Evolutionary conservation across 495 filamentous ascomycete species (phyloP), one percentile per base, ranked within the genome.

Genomic region (Amphirosellinia nigrospora): DNA sequence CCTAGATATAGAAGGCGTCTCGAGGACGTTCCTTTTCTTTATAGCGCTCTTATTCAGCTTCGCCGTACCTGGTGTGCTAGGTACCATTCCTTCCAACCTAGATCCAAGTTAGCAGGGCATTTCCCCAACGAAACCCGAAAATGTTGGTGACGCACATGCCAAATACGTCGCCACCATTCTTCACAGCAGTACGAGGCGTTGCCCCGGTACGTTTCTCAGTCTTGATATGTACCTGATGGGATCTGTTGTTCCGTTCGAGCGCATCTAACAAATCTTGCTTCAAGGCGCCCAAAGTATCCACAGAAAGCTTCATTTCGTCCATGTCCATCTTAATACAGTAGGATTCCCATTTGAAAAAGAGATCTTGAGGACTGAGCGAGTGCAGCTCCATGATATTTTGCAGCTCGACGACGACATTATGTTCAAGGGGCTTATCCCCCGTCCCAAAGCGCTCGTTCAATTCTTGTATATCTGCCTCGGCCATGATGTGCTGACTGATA

Each of bases 291-390:
- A 92, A 86, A 0, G 86, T 92, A 21, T 90, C 86, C 32, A 94
- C 77, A 69, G 89, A 87, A 66, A 94, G 77, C 62, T 87, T 92
- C 50, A 87, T 89, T 70, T 93, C 90, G 26, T 94, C 92, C 45
- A 85, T 74, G 23, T 84, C 85, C 92, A 98, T 96, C 82, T 94
- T 97, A 73, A 99, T 91, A 77, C 89, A 91, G 84, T 97, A 98
- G 0, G 93, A 93, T 75, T 99, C 95, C 96, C 96, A 99, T 87
- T 98, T 97, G 87, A 90, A 98, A 78, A 91, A 97, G 21, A 98
- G 84, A 73, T 99, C 95, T 76, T 97, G 87, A 32, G 87, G 84
- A 36, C 86, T 83, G 66, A 97, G 86, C 23, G 86, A 85, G 79
- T 97, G 92, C 21, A 98, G 82, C 61, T 90, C 89, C 78, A 96